Evolutionary conservation across 2,329 filamentous ascomycete species (phyloP).

Genomic region (Phaeosphaeria sp.): DNA sequence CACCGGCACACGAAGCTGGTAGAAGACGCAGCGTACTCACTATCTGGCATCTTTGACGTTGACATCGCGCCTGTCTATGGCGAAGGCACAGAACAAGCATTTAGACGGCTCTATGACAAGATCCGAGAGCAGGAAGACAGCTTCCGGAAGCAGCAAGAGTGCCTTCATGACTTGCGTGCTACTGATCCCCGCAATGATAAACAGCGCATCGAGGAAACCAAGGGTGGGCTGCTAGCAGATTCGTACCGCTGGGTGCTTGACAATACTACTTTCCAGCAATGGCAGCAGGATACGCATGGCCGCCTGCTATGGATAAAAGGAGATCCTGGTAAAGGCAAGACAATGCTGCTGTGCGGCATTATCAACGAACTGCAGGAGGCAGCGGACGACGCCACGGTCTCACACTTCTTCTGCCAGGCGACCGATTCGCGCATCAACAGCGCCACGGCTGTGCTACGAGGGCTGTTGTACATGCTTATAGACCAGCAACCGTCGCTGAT

Average conservation of each 20-base stretch:
- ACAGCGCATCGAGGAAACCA: no score
- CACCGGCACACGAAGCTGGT: not conserved
- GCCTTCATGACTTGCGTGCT: not conserved
- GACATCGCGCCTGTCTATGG: constrained; percentile 2
- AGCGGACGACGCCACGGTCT: not conserved
- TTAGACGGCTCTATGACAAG: constrained; percentile 12
- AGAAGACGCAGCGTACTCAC: constrained; percentile 12
- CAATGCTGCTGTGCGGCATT: not conserved
- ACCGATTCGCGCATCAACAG: no score
- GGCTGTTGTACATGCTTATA: not conserved
- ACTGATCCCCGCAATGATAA: not conserved
- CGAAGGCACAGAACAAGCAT: constrained; percentile 11
- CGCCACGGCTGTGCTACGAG: not conserved
- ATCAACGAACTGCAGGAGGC: not conserved
- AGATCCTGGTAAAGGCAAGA: constrained; percentile 3
- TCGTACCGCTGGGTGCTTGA: not conserved
- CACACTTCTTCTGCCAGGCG: not conserved
- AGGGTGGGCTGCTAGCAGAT: not conserved
- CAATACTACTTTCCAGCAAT: not conserved
- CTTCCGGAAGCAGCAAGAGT: not conserved
- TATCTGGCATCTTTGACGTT: constrained; percentile 13
- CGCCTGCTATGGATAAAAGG: not conserved
- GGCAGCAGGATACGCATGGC: not conserved
- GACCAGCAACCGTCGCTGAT: not conserved
- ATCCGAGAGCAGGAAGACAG: not conserved